Conservation (phyloP, 371 early-diverging fungal species). For the Chytridium lagenaria region DNA sequence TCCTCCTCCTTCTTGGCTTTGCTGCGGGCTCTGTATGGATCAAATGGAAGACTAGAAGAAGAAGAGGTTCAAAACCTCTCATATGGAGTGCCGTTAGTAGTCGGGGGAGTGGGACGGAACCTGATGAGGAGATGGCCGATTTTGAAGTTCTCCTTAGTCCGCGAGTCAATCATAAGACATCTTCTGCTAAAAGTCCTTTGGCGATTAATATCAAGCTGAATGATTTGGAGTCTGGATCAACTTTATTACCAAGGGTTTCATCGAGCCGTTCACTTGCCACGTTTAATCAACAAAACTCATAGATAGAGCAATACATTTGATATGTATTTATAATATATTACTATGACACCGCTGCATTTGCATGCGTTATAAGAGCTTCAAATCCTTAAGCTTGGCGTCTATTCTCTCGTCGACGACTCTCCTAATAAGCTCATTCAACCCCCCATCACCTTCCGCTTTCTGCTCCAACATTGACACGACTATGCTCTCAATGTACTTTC, state of each 20-base stretch:
- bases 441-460: not conserved
- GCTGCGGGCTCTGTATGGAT: not conserved
- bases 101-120: not conserved
- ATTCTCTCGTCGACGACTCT: not conserved
- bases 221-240: not conserved
- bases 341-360: too few species aligned
- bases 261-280: too few species aligned
- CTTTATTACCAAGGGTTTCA: not conserved
- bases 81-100: not conserved
- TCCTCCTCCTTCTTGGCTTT: not conserved
- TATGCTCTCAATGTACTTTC: constrained; percentile 90
- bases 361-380: not conserved
- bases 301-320: too few species aligned
- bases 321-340: too few species aligned
- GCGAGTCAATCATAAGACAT: not conserved
- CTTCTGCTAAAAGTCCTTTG: not conserved
- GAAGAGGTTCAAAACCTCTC: not conserved
- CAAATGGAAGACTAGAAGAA: not conserved
- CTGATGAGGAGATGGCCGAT: not conserved
- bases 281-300: too few species aligned
- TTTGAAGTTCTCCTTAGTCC: not conserved
- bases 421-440: not conserved
- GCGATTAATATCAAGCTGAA: not conserved
- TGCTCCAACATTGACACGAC: constrained; percentile 38
- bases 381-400: not conserved